Base-by-base conservation (phyloP, 768 basidiomycete species). In the Steccherinum ochraceum region DNA sequence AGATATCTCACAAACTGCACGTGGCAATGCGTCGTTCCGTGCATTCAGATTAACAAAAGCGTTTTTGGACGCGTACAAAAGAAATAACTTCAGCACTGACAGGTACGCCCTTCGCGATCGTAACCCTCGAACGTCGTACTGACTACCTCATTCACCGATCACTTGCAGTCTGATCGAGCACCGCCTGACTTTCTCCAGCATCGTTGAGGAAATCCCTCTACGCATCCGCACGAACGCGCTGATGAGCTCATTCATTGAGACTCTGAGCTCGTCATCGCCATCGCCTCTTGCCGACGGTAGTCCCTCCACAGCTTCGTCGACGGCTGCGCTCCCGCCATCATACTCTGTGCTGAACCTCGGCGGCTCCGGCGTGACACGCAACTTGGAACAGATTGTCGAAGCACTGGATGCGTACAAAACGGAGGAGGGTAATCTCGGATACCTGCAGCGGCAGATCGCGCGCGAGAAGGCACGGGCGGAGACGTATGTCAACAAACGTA, bases 361-460 rank as follows among this genome's bases (percentile, higher is more conserved):
- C 26, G 79, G 79, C 23, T 72, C 76, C 3, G 80, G 85, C 5
- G 72, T 89, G 46, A 81, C 86, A 49, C 78, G 78, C 63, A 89
- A 89, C 64, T 69, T 95, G 56, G 89, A 91, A 71, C 80, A 86
- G 65, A 82, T 93, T 46, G 81, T 89, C 53, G 91, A 95, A 66
- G 81, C 86, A 0, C 73, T 95, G 52, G 90, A 93, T 69, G 79
- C 72, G 59, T 91, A 93, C 70, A 82, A 84, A 60, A 90, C 88
- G 49, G 93, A 96, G 67, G 89, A 94, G 61, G 89, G 90, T 46
- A 95, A 95, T 68, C 78, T 93, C 56, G 92, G 87, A 48, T 96
- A 92, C 73, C 72, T 91, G 58, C 76, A 76, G 42, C 83, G 93
- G 49, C 93, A 94, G 65, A 94, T 94, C 62, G 84, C 84, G 24